Conservation (phyloP, 306 rosid species). For the Acacia confusa region DNA sequence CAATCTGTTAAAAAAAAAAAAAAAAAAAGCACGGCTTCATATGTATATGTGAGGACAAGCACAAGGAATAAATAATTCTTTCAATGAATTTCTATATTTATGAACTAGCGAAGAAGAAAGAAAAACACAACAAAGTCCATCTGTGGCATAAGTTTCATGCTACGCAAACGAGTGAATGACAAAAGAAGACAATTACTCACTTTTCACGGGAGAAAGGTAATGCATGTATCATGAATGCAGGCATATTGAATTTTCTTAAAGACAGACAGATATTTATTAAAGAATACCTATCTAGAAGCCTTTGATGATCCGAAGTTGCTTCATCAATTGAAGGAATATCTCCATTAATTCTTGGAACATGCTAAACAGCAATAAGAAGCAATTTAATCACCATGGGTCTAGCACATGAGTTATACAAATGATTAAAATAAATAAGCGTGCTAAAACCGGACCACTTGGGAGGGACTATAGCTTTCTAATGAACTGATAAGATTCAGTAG, state of each 20-base stretch:
- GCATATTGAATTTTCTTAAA: constrained; percentile 7
- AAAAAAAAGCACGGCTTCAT: constrained; percentile 6
- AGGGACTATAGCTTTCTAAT: neutral
- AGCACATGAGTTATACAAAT: constrained; percentile 1
- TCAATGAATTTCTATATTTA: neutral
- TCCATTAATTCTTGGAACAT: constrained; percentile 85
- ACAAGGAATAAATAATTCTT: neutral
- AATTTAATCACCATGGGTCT: constrained; percentile 11
- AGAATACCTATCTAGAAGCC: constrained; percentile 73
- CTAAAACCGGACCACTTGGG: neutral
- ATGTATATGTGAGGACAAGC: neutral
- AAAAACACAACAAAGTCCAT: constrained; percentile 8
- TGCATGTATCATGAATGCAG: constrained; percentile 13
- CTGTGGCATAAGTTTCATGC: neutral
- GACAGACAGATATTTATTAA: constrained; percentile 16
- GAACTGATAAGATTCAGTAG: neutral
- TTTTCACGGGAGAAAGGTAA: constrained; percentile 13
- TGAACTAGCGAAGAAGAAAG: constrained; percentile 6
- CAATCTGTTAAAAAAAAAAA: constrained; percentile 45
- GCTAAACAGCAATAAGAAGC: constrained; percentile 46
- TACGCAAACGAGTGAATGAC: neutral
- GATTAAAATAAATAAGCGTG: constrained; percentile 22
- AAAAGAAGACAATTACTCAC: constrained; percentile 3
- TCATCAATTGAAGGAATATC: constrained; percentile 85
- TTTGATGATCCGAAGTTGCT: constrained; percentile 86